Percentiles rank a stretch among this genome's conserved stretches.
phyloP scores from a whole-genome alignment of 2,329 filamentous ascomycete species.

The Daldinia sp. region DNA sequence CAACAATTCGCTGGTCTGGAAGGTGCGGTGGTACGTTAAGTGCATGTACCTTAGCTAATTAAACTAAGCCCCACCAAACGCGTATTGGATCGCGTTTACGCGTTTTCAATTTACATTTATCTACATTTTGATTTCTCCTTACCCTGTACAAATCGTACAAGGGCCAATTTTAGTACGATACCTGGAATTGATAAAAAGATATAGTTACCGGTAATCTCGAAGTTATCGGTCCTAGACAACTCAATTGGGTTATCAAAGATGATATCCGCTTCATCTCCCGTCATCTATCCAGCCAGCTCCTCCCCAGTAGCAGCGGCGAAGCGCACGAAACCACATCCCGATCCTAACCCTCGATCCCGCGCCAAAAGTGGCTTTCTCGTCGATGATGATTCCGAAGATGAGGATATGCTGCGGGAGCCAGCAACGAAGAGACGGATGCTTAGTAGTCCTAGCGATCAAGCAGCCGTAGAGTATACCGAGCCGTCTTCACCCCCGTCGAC shows the following conservation, averaged over 20 bases:
- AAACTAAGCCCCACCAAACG: constrained; percentile 21
- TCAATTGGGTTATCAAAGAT: constrained; percentile 51
- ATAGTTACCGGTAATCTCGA: constrained; percentile 17
- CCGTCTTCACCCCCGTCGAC: constrained; percentile 40
- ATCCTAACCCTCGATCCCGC: constrained; percentile 47
- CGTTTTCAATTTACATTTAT: constrained; percentile 23
- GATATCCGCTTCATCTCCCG: constrained; percentile 67
- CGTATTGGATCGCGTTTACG: constrained; percentile 19
- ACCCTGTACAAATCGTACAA: neutral
- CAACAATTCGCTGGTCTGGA: neutral
- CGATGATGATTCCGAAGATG: constrained; percentile 53
- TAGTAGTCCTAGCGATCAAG: constrained; percentile 41
- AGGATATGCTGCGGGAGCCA: constrained; percentile 46
- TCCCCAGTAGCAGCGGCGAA: constrained; percentile 48
- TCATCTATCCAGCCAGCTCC: constrained; percentile 63
- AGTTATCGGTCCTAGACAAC: neutral
- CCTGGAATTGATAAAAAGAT: constrained; percentile 4
- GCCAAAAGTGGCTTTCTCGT: constrained; percentile 54
- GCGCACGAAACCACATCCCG: constrained; percentile 48
- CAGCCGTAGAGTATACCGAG: constrained; percentile 34
- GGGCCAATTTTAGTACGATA: constrained; percentile 1
- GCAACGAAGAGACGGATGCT: constrained; percentile 56
- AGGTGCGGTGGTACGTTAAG: neutral
- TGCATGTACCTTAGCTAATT: neutral
- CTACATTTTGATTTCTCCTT: neutral